phyloP scores from a whole-genome alignment of 1,284 basidiomycete species.

The Heliocybe sulcata region DNA sequence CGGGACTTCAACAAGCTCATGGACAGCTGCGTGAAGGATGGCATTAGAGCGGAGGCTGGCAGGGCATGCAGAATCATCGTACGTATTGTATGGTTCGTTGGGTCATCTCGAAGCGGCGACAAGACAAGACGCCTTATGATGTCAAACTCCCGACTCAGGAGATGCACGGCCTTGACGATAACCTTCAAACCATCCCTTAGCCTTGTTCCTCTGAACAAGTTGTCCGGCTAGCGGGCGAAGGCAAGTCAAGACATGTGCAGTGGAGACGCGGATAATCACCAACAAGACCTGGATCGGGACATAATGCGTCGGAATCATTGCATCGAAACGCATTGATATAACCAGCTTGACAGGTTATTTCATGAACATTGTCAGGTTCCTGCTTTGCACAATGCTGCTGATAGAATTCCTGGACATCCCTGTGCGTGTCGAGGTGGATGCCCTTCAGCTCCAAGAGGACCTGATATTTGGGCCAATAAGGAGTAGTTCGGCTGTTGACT shows the following conservation, averaged over 20 bases:
- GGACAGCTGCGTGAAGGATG: slow-evolving; percentile 37
- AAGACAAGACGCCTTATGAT: slow-evolving; percentile 48
- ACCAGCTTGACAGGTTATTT: slow-evolving; percentile 22
- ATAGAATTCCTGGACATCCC: slow-evolving; percentile 55
- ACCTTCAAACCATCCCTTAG: slow-evolving; percentile 42
- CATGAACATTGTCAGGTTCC: slow-evolving; percentile 15
- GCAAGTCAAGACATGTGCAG: background rate
- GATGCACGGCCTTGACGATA: slow-evolving; percentile 61
- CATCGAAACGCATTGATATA: slow-evolving; percentile 26
- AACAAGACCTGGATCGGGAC: slow-evolving; percentile 63
- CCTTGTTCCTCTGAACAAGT: slow-evolving; percentile 59
- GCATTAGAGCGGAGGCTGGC: background rate
- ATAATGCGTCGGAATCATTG: slow-evolving; percentile 50
- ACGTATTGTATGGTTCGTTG: slow-evolving; percentile 74
- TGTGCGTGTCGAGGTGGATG: slow-evolving; percentile 57
- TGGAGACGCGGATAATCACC: slow-evolving; percentile 16
- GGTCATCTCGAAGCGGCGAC: slow-evolving; percentile 41
- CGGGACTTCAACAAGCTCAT: slow-evolving; percentile 50
- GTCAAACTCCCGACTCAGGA: slow-evolving; percentile 52
- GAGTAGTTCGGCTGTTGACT: slow-evolving; percentile 47
- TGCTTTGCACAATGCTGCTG: slow-evolving; percentile 24
- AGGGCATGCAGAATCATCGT: slow-evolving; percentile 20
- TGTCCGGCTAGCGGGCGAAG: slow-evolving; percentile 43
- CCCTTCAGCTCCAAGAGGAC: slow-evolving; percentile 39
- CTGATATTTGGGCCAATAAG: slow-evolving; percentile 55